Evolutionary conservation across 306 rosid species (phyloP).

Genomic region (Parietaria judaica): DNA sequence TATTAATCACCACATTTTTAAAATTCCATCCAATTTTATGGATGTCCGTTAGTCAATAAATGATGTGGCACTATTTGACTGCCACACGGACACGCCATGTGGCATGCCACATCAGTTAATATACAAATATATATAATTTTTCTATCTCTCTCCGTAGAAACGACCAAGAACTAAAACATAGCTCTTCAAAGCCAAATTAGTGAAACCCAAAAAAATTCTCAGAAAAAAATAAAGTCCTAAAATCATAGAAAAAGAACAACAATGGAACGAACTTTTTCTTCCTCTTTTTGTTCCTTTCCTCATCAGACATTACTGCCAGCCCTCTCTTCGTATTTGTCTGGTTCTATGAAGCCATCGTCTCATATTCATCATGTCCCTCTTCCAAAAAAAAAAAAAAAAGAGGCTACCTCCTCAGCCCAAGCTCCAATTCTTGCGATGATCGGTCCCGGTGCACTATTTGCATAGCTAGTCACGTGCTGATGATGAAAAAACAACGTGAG

Average conservation of each 20-base stretch:
- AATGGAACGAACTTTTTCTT: constrained; percentile 60
- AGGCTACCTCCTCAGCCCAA: background rate
- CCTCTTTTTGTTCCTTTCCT: constrained; percentile 86
- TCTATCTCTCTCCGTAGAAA: constrained; percentile 12
- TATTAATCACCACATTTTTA: too few species aligned
- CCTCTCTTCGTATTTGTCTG: constrained; percentile 67
- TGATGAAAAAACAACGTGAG: too few species aligned
- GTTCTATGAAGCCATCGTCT: too few species aligned
- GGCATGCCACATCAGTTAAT: too few species aligned
- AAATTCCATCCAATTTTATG: too few species aligned
- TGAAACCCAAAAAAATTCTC: background rate
- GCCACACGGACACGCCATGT: too few species aligned
- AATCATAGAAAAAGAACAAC: constrained; percentile 2
- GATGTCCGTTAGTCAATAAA: too few species aligned
- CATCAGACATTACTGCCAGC: constrained; percentile 77
- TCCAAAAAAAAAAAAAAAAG: constrained; percentile 30
- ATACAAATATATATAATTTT: too few species aligned
- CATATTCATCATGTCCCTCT: constrained; percentile 94
- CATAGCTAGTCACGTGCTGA: too few species aligned
- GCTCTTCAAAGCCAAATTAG: background rate
- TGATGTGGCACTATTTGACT: too few species aligned
- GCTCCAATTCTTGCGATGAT: too few species aligned
- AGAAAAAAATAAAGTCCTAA: background rate
- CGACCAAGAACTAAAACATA: constrained; percentile 7
- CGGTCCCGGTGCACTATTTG: too few species aligned